Evolutionary conservation across 1,139 yeast genomes (phyloP).

Genomic region (Debaryomyces subglobosus): DNA sequence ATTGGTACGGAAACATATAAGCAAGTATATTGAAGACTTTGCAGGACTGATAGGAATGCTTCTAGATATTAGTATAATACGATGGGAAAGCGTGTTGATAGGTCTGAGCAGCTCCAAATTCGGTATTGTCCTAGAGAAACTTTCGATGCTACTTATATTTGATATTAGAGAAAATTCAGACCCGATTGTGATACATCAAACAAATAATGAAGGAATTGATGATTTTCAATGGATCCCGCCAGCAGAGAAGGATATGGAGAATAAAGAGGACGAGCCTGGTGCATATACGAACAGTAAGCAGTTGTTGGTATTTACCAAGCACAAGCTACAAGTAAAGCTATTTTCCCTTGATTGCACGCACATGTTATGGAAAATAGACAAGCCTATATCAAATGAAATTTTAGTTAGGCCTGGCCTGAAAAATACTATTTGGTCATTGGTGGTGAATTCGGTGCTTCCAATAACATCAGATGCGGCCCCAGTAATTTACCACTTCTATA

Average conservation of each 20-base stretch:
- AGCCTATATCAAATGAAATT: conserved; percentile 26
- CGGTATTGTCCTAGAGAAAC: conserved; percentile 28
- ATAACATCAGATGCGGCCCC: conserved; percentile 19
- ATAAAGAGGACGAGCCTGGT: conserved; percentile 18
- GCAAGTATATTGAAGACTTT: not conserved
- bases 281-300: conserved; percentile 40
- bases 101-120: conserved; percentile 24
- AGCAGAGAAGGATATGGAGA: conserved; percentile 10
- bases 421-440: conserved; percentile 33
- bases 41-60: not conserved
- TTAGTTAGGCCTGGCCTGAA: conserved; percentile 21
- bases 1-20: conserved; percentile 7
- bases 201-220: conserved; percentile 33
- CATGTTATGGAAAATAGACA: conserved; percentile 34
- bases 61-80: conserved; percentile 11
- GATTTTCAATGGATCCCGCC: conserved; percentile 42
- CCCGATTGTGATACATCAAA: conserved; percentile 36
- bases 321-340: conserved; percentile 31
- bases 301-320: conserved; percentile 33
- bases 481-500: conserved; percentile 36
- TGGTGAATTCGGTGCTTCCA: conserved; percentile 17
- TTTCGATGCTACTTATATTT: conserved; percentile 26
- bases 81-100: conserved; percentile 31
- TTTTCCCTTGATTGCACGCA: conserved; percentile 45
- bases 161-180: conserved; percentile 24